Evolutionary conservation across 208 protist species (phyloP).

Genomic region (Acanthamoeba lugdunensis): DNA sequence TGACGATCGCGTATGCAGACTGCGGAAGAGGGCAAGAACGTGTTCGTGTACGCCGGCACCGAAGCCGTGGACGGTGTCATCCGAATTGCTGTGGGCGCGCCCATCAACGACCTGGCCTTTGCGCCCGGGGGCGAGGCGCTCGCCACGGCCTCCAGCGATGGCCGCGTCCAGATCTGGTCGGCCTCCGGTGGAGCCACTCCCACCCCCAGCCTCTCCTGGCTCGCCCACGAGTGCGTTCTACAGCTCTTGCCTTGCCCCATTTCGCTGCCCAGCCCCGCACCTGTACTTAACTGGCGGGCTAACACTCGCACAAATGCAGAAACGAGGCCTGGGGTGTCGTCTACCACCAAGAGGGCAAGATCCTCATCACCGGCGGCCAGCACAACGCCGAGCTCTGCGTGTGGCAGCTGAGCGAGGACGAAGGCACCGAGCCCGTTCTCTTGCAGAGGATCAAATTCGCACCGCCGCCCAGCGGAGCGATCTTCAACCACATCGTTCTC

Average conservation of each 20-base stretch:
- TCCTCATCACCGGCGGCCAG: constrained; percentile 26
- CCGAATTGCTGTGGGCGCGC: constrained; percentile 3
- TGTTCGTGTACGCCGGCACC: background rate
- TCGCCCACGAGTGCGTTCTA: background rate
- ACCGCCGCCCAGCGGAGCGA: background rate
- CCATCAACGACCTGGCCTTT: constrained; percentile 65
- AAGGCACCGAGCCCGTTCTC: background rate
- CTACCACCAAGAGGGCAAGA: background rate
- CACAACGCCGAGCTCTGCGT: constrained; percentile 61
- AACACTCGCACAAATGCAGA: background rate
- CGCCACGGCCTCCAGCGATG: constrained; percentile 47
- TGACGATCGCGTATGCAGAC: background rate
- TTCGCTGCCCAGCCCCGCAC: background rate
- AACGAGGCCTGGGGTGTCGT: constrained; percentile 1
- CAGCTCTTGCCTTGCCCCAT: background rate
- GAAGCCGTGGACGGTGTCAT: background rate
- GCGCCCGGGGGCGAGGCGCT: background rate
- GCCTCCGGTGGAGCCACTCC: background rate
- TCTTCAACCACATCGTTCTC: constrained; percentile 61
- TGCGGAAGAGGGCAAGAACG: background rate
- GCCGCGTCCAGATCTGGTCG: constrained; percentile 20
- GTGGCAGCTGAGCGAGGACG: background rate
- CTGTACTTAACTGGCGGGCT: background rate
- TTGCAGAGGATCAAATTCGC: constrained; percentile 20
- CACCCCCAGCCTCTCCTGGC: constrained; percentile 32